These are phyloP conservation scores for Tuber borchii DNA, from an alignment of 495 filamentous ascomycete species.

Conservation along the genomic window DNA sequence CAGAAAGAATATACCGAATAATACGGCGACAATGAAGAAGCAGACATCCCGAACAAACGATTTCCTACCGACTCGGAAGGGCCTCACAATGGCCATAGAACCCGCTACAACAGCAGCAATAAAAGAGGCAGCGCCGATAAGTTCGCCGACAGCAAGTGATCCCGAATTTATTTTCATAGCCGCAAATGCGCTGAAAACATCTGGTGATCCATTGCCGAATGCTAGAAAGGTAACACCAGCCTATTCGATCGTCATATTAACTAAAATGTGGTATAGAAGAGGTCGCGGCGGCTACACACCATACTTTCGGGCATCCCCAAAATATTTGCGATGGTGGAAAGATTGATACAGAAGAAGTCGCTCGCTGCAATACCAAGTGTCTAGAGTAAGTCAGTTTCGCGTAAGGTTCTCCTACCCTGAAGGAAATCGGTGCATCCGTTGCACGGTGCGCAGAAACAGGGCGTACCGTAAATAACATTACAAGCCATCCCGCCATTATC, in stretches of 20 bases:
- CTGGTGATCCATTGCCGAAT: conserved; percentile 97
- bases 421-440: not conserved
- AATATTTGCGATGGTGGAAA: conserved; percentile 81
- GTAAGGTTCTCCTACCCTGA: too few species aligned
- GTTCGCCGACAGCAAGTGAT: conserved; percentile 88
- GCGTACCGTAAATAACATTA: conserved; percentile 67
- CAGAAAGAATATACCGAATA: conserved; percentile 81
- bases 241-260: not conserved
- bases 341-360: conserved; percentile 95
- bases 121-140: conserved; percentile 92
- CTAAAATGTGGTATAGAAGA: not conserved
- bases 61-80: conserved; percentile 80
- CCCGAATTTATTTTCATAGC: conserved; percentile 96
- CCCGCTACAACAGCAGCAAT: conserved; percentile 96
- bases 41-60: conserved; percentile 89
- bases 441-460: not conserved
- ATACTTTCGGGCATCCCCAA: conserved; percentile 92
- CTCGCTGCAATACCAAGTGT: conserved; percentile 98
- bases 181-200: conserved; percentile 97
- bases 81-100: conserved; percentile 93
- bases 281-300: conserved; percentile 13
- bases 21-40: conserved; percentile 83
- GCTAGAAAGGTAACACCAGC: conserved; percentile 95
- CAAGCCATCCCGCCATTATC: conserved; percentile 74
- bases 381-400: conserved; percentile 7